Evolutionary conservation across 176 grass and related monocot genomes (phyloP).

Genomic region (Urochloa ruziziensis): DNA sequence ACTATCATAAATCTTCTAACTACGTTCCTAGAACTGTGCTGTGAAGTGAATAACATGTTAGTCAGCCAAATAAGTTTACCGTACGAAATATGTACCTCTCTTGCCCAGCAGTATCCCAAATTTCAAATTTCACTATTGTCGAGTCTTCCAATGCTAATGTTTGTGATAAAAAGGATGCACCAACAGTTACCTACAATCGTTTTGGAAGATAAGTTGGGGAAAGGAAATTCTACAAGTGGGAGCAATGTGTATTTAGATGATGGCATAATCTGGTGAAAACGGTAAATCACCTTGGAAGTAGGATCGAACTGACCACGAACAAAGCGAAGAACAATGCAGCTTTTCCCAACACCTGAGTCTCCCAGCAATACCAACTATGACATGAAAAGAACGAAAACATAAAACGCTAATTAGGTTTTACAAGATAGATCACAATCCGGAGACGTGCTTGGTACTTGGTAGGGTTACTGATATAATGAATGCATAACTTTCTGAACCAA

Average conservation of each 20-base stretch:
- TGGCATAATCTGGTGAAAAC: neutral
- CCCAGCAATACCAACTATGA: conserved; percentile 85
- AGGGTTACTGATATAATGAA: neutral
- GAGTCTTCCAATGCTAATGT: conserved; percentile 91
- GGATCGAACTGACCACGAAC: conserved; percentile 96
- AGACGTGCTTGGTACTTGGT: neutral
- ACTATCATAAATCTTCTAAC: neutral
- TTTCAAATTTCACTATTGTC: conserved; percentile 92
- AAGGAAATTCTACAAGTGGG: neutral
- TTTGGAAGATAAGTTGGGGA: conserved; percentile 33
- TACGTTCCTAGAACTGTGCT: neutral
- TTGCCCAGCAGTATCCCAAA: conserved; percentile 97
- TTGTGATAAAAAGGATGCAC: conserved; percentile 95
- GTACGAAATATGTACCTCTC: conserved; percentile 61
- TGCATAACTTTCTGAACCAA: neutral
- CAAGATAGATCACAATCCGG: neutral
- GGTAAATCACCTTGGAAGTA: conserved; percentile 71
- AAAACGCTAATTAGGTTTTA: neutral
- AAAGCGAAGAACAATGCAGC: conserved; percentile 97
- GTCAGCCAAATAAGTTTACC: neutral
- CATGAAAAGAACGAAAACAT: conserved; percentile 17
- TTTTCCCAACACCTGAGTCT: conserved; percentile 95
- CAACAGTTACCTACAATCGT: conserved; percentile 75
- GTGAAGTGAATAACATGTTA: neutral
- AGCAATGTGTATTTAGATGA: conserved; percentile 16